Base-by-base conservation (phyloP, 2,329 filamentous ascomycete species). In the Tolypocladium pustulatum region DNA sequence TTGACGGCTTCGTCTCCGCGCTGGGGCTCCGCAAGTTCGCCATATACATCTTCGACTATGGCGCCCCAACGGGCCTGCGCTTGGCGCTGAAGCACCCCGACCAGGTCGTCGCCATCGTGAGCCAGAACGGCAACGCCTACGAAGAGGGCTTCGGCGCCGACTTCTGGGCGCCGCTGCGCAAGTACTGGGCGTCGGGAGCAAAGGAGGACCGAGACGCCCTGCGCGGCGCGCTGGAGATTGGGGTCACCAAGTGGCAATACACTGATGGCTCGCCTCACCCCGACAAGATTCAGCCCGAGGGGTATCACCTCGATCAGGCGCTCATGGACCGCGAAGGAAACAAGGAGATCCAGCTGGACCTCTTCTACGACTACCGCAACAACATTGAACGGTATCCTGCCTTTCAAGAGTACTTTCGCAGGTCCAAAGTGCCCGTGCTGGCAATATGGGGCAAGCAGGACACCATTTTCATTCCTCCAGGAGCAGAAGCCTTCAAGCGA, bases 31-130 rank as follows among this genome's bases (percentile, higher is more conserved):
- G 64, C 17, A 75, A 73, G 37, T 84, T 79, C 68, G 76, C 78
- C 17, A 68, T 83, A 34, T 87, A 85, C 67, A 76, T 86, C 61
- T 86, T 86, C 66, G 83, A 86, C 72, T 86, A 86, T 66, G 83
- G 83, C 56, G 81, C 82, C 0, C 82, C 84, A 0, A 74, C 75
- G 0, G 82, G 76, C 1, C 69, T 84, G 30, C 76, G 81, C 2
- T 71, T 85, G 2, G 82, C 82, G 0, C 72, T 84, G 2, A 62
- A 75, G 51, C 71, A 77, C 2, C 78, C 80, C 0, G 67, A 76
- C 0, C 71, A 73, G 13, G 70, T 85, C 57, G 71, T 73, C 41
- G 79, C 80, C 17, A 80, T 86, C 61, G 73, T 86, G 58, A 72
- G 76, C 3, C 83, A 86, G 63, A 85, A 85, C 64, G 83, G 82